These are phyloP conservation scores for Backusella liffmaniae DNA, from an alignment of 192 early-diverging fungal genomes.

Conservation along the genomic window DNA sequence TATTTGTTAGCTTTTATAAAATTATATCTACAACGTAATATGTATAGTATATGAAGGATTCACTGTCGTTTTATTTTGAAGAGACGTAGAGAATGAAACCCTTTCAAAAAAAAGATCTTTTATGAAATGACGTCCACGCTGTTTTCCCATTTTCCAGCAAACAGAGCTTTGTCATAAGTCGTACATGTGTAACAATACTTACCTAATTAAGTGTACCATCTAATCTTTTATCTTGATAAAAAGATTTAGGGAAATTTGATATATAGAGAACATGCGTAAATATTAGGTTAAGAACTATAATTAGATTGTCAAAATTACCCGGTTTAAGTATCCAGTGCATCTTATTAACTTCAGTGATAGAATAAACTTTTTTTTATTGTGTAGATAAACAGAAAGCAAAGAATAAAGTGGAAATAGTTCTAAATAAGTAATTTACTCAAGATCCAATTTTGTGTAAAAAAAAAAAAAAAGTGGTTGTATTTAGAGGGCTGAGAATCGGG, in stretches of 20 bases:
- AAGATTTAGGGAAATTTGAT: not conserved
- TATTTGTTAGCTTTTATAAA: not conserved
- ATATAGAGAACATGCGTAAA: not conserved
- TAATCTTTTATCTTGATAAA: slow-evolving; percentile 3
- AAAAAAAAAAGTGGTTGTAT: not conserved
- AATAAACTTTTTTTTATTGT: not conserved
- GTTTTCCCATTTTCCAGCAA: not conserved
- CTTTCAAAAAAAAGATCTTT: not conserved
- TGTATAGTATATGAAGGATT: not conserved
- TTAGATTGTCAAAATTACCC: not conserved
- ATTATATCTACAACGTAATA: not conserved
- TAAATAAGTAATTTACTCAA: not conserved
- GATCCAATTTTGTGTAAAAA: not conserved
- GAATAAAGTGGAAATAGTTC: not conserved
- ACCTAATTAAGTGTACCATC: not conserved
- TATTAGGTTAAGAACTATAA: not conserved
- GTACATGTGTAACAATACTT: not conserved
- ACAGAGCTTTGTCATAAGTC: not conserved
- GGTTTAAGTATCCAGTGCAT: not conserved
- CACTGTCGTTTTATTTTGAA: too few species aligned
- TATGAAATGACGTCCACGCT: not conserved
- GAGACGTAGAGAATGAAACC: too few species aligned
- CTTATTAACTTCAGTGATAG: not conserved
- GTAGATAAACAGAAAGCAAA: not conserved
- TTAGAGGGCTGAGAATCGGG: slow-evolving; percentile 3